A percentile compares a stretch with the other conserved stretches of the same genome.
phyloP scores from a whole-genome alignment of 768 basidiomycete genomes.

The Hericium rajendrae region DNA sequence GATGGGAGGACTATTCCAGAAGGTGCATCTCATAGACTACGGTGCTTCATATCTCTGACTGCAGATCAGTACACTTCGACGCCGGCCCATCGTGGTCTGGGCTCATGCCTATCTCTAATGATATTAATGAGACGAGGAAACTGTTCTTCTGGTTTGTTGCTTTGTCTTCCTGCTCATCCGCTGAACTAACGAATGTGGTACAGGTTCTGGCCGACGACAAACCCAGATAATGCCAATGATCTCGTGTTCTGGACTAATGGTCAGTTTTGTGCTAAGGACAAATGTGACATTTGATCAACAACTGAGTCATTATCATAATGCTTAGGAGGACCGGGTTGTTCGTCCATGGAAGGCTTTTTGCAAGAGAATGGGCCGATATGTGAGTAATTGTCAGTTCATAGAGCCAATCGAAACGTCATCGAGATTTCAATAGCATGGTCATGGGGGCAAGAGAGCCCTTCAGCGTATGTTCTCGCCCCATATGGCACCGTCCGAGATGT shows the following conservation, averaged over 20 bases:
- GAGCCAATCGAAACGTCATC: not conserved
- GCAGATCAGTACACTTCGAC: conserved; percentile 24
- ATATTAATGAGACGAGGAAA: conserved; percentile 37
- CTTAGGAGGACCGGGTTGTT: conserved; percentile 60
- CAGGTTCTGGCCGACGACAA: conserved; percentile 27
- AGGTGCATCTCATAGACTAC: conserved; percentile 10
- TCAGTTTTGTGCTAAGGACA: not conserved
- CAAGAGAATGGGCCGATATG: conserved; percentile 58
- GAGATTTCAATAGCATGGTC: conserved; percentile 41
- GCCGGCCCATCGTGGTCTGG: conserved; percentile 24
- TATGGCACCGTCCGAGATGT: not conserved
- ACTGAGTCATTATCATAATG: not conserved
- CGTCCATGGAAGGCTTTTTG: conserved; percentile 58
- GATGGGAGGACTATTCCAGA: conserved; percentile 25
- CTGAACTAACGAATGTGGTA: not conserved
- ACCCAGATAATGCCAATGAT: conserved; percentile 20
- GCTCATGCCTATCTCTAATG: conserved; percentile 21
- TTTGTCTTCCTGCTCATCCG: not conserved
- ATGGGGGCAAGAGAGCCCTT: conserved; percentile 48
- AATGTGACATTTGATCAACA: not conserved
- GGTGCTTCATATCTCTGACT: not conserved
- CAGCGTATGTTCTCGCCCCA: conserved; percentile 24
- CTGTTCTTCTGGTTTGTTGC: conserved; percentile 18
- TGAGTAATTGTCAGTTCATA: conserved; percentile 22
- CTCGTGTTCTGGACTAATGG: conserved; percentile 27